Evolutionary conservation across 2,329 filamentous ascomycete species (phyloP).

Genomic region (Aureobasidium melanogenum): DNA sequence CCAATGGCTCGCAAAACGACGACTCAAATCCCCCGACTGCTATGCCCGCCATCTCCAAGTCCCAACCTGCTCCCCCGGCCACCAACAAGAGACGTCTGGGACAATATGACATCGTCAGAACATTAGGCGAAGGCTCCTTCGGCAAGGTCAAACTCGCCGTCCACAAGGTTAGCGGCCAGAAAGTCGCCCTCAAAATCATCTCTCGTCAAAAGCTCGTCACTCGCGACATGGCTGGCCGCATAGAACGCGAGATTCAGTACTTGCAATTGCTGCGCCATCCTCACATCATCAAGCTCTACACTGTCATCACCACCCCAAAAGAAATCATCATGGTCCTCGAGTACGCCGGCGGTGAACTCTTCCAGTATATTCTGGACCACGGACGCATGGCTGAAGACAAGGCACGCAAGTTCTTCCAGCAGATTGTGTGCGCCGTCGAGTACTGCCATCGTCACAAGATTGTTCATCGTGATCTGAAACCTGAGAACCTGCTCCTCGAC

Average conservation of each 20-base stretch:
- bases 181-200: constrained; percentile 97
- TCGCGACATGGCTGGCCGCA: constrained; percentile 92
- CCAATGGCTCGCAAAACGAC: constrained; percentile 17
- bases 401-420: constrained; percentile 96
- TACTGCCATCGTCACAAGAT: constrained; percentile 99
- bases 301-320: constrained; percentile 85
- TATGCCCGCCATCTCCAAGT: not conserved
- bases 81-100: constrained; percentile 61
- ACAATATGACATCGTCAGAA: constrained; percentile 83
- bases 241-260: constrained; percentile 97
- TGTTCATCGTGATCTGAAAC: constrained; percentile 93
- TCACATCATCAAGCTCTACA: constrained; percentile 98
- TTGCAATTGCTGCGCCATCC: constrained; percentile 90
- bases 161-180: constrained; percentile 83
- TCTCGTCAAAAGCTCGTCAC: constrained; percentile 92
- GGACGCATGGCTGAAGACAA: constrained; percentile 85
- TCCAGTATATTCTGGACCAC: constrained; percentile 95
- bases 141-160: constrained; percentile 97
- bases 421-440: constrained; percentile 97
- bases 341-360: constrained; percentile 91
- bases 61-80: constrained; percentile 3
- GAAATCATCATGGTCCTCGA: constrained; percentile 99
- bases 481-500: constrained; percentile 91
- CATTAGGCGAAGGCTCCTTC: constrained; percentile 92
- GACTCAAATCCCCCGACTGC: constrained; percentile 8